Evolutionary conservation across 495 filamentous ascomycete species (phyloP).

Genomic region (Penicillium dipodomyicola): DNA sequence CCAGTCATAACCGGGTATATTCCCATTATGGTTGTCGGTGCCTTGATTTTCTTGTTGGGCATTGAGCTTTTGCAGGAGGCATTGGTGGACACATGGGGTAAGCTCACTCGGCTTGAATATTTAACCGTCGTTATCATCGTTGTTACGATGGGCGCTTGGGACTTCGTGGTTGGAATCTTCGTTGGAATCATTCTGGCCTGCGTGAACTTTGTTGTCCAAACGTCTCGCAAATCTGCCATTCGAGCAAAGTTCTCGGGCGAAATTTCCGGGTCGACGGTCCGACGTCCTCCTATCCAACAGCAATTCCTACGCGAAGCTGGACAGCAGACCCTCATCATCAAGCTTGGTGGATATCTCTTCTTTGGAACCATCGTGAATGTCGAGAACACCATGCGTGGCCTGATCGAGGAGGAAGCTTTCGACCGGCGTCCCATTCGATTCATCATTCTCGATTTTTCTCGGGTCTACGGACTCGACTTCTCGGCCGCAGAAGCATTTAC

Average conservation of each 20-base stretch:
- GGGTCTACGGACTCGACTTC: slow-evolving; percentile 92
- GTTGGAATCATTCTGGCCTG: slow-evolving; percentile 90
- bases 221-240: slow-evolving; percentile 82
- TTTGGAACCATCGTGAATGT: slow-evolving; percentile 96
- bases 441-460: slow-evolving; percentile 82
- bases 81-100: slow-evolving; percentile 81
- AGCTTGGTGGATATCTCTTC: slow-evolving; percentile 89
- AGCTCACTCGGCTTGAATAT: slow-evolving; percentile 81
- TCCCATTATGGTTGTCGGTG: slow-evolving; percentile 93
- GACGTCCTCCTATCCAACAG: slow-evolving; percentile 84
- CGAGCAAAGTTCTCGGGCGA: slow-evolving; percentile 82
- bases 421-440: slow-evolving; percentile 74
- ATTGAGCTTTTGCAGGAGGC: slow-evolving; percentile 89
- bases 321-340: slow-evolving; percentile 81
- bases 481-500: slow-evolving; percentile 94
- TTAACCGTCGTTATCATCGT: slow-evolving; percentile 91
- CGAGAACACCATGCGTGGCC: slow-evolving; percentile 75
- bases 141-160: slow-evolving; percentile 91
- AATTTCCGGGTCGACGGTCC: slow-evolving; percentile 84
- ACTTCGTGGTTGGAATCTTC: slow-evolving; percentile 92
- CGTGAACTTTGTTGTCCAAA: slow-evolving; percentile 84
- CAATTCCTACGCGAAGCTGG: slow-evolving; percentile 82
- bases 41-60: slow-evolving; percentile 88
- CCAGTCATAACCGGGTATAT: slow-evolving; percentile 89
- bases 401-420: slow-evolving; percentile 82